Evolutionary conservation across 1,139 yeast genomes (phyloP).

Genomic region (Candida neerlandica): DNA sequence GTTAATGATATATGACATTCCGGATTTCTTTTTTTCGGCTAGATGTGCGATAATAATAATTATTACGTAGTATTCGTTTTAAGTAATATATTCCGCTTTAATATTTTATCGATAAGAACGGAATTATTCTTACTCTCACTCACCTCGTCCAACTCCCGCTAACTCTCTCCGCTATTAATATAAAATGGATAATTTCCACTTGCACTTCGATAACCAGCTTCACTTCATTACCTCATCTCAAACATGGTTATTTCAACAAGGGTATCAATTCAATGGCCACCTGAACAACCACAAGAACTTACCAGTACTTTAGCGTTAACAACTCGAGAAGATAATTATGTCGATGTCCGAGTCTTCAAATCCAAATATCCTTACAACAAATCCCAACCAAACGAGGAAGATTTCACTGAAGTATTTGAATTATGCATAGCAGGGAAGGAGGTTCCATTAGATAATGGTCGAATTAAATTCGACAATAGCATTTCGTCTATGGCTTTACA

Average conservation of each 20-base stretch:
- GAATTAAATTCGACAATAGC: conserved; percentile 43
- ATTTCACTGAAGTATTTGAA: conserved; percentile 27
- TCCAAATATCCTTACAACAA: conserved; percentile 24
- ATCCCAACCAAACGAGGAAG: background rate
- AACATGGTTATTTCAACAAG: conserved; percentile 43
- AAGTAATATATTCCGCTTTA: conserved; percentile 3
- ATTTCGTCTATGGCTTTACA: conserved; percentile 42
- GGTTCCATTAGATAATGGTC: conserved; percentile 29
- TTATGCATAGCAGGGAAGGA: conserved; percentile 47
- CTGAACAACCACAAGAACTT: conserved; percentile 43
- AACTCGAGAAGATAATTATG: conserved; percentile 45
- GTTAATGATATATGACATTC: background rate
- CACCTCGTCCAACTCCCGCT: too few species aligned
- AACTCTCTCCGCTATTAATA: too few species aligned
- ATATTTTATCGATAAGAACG: background rate
- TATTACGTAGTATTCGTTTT: background rate
- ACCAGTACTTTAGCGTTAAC: conserved; percentile 57
- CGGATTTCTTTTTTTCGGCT: background rate
- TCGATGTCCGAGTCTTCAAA: conserved; percentile 41
- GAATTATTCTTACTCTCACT: too few species aligned
- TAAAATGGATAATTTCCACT: too few species aligned
- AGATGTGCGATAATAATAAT: background rate
- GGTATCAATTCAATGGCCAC: conserved; percentile 57
- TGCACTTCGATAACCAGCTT: too few species aligned
- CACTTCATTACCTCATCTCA: background rate